Evolutionary conservation across 1,139 yeast species (phyloP).

Genomic region (Nakaseomyces bracarensis): DNA sequence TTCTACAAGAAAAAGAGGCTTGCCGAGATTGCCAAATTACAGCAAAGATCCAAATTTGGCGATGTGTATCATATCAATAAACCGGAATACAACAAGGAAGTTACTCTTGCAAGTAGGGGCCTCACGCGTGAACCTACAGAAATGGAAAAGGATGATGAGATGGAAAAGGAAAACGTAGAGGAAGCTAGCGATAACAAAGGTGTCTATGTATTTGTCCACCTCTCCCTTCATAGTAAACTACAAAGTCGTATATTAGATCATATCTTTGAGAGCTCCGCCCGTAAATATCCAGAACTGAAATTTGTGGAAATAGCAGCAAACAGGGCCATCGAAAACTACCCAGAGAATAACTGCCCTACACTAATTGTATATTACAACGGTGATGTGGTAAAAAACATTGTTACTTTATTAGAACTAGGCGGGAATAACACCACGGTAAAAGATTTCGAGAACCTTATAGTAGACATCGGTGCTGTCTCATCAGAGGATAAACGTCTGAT

Average conservation of each 20-base stretch:
- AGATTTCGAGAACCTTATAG: slow-evolving; percentile 67
- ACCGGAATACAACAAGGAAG: slow-evolving; percentile 79
- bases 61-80: slow-evolving; percentile 67
- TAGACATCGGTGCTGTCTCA: slow-evolving; percentile 55
- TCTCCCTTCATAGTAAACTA: slow-evolving; percentile 58
- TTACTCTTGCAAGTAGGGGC: slow-evolving; percentile 64
- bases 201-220: slow-evolving; percentile 63
- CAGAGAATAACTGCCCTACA: slow-evolving; percentile 86
- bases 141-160: slow-evolving; percentile 7
- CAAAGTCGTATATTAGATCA: slow-evolving; percentile 67
- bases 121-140: slow-evolving; percentile 22
- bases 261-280: slow-evolving; percentile 45
- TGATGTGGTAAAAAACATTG: slow-evolving; percentile 66
- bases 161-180: slow-evolving; percentile 16
- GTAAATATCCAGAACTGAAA: slow-evolving; percentile 68
- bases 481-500: slow-evolving; percentile 58
- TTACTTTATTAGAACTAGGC: slow-evolving; percentile 73
- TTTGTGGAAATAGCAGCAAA: slow-evolving; percentile 84
- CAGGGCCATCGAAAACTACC: slow-evolving; percentile 87
- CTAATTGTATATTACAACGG: slow-evolving; percentile 69
- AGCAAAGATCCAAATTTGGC: slow-evolving; percentile 63
- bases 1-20: slow-evolving; percentile 69
- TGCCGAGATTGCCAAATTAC: slow-evolving; percentile 57
- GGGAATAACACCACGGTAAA: slow-evolving; percentile 64
- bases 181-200: too few relatives aligned